Evolutionary conservation across 129 eudicot species (phyloP), one percentile per base, ranked within the genome.

Genomic region (Saposhnikovia divaricata): DNA sequence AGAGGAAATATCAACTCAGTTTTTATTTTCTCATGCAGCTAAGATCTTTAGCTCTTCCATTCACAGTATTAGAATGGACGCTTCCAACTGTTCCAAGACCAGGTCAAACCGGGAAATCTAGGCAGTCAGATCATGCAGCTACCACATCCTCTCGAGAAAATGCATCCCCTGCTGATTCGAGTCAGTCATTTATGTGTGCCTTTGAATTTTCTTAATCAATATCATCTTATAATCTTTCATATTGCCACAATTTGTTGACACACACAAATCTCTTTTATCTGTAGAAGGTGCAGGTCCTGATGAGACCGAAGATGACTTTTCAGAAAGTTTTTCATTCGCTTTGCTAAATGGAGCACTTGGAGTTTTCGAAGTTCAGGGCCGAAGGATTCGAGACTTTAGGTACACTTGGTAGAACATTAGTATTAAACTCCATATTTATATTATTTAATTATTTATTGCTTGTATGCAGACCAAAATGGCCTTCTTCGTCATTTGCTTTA

Each of bases 11-110:
- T 18, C 72, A 80, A 45, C 45, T 80, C 76, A 25, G 70, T 50
- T 78, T 68, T 19, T 84, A 42, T 68, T 57, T 75, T 47, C 78
- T 78, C 63, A 82, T 84, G 90, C 96, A 95, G 99, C 89, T 95
- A 78, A 90, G 99, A 89, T 95, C 99, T 65, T 87, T 95, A 85
- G 99, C 99, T 81, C 99, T 95, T 87, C 99, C 99, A 4, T 95
- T 95, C 87, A 95, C 99, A 27, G 97, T 90, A 53, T 78, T 95
- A 82, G 99, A 95, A 77, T 95, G 99, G 99, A 90, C 99, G 73
- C 97, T 95, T 81, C 99, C 97, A 55, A 87, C 99, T 66, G 96
- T 90, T 73, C 99, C 99, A 71, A 88, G 90, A 59, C 94, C 97
- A 6, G 77, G 38, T 78, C 97, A 87, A 44, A 87, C 72, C 68